Evolutionary conservation across 768 basidiomycete species (phyloP).

Genomic region (Myochromella boudieri): DNA sequence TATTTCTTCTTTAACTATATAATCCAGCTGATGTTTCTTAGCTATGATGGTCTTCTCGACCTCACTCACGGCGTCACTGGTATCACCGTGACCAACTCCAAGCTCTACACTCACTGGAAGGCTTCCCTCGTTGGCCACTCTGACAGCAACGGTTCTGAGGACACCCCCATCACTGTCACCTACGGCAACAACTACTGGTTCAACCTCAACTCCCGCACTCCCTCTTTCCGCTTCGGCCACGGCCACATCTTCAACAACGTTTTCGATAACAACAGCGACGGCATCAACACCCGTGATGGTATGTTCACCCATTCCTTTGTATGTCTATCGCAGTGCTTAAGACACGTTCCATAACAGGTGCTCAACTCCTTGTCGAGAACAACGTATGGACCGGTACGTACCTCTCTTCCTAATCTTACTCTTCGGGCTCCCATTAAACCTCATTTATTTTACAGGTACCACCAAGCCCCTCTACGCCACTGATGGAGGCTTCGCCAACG

Average conservation of each 20-base stretch:
- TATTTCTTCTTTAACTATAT: too few relatives aligned
- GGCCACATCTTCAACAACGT: slow-evolving; percentile 48
- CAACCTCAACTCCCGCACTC: slow-evolving; percentile 45
- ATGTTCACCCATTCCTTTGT: slow-evolving; percentile 3
- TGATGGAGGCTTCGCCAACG: slow-evolving; percentile 40
- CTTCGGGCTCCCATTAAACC: not conserved
- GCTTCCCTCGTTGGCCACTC: slow-evolving; percentile 43
- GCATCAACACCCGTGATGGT: slow-evolving; percentile 44
- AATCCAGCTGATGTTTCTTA: too few relatives aligned
- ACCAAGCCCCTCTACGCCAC: slow-evolving; percentile 42
- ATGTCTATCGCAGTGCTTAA: too few relatives aligned
- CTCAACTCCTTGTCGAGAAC: slow-evolving; percentile 47
- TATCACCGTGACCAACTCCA: slow-evolving; percentile 40
- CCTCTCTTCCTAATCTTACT: not conserved
- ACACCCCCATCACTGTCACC: slow-evolving; percentile 40
- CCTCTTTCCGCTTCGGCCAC: slow-evolving; percentile 45
- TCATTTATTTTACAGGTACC: slow-evolving; percentile 18
- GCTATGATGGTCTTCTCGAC: slow-evolving; percentile 46
- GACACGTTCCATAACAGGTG: slow-evolving; percentile 27
- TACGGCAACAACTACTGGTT: slow-evolving; percentile 41
- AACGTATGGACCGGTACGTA: slow-evolving; percentile 40
- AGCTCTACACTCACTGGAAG: slow-evolving; percentile 47
- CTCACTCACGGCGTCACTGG: slow-evolving; percentile 44
- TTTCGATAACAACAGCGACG: slow-evolving; percentile 42
- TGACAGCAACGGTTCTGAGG: slow-evolving; percentile 39